A percentile compares a stretch with the other conserved stretches of the same genome.
These are phyloP conservation scores for Pseudogymnoascus sp. DNA, from an alignment of 2,329 filamentous ascomycete species.

Conservation along the genomic window DNA sequence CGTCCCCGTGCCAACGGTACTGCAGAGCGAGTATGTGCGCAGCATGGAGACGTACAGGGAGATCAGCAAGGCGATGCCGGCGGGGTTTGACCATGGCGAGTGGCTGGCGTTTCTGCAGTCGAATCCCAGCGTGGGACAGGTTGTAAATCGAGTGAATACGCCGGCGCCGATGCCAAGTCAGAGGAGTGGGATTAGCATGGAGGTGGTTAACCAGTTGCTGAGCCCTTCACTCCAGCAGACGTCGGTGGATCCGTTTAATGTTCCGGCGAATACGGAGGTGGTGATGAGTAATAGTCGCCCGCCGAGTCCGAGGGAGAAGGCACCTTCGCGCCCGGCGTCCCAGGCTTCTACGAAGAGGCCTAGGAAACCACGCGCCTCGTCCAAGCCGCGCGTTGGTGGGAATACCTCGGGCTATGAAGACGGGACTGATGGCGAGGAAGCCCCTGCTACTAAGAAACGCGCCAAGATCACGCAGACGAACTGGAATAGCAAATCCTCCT, in stretches of 20 bases:
- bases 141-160: constrained; percentile 17
- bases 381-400: constrained; percentile 31
- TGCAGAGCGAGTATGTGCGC: constrained; percentile 51
- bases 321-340: constrained; percentile 21
- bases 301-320: constrained; percentile 15
- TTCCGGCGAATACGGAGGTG: constrained; percentile 13
- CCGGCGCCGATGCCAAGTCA: constrained; percentile 20
- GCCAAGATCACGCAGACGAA: constrained; percentile 68
- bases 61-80: constrained; percentile 47
- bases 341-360: constrained; percentile 22
- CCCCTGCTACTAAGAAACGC: constrained; percentile 62
- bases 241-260: constrained; percentile 16
- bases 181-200: constrained; percentile 25
- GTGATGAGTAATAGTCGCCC: constrained; percentile 14
- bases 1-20: constrained; percentile 55
- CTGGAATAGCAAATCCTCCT: constrained; percentile 61
- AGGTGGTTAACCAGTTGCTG: constrained; percentile 27
- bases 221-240: constrained; percentile 23
- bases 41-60: constrained; percentile 54
- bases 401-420: constrained; percentile 70
- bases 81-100: constrained; percentile 60
- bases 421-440: constrained; percentile 24
- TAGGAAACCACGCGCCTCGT: constrained; percentile 14
- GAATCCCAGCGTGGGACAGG: constrained; percentile 47
- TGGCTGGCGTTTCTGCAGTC: constrained; percentile 73